Percentiles rank a stretch among this genome's conserved stretches.
These are phyloP conservation scores for Acanthamoeba rhysodes DNA, from an alignment of 208 protist genomes.

Conservation along the genomic window DNA sequence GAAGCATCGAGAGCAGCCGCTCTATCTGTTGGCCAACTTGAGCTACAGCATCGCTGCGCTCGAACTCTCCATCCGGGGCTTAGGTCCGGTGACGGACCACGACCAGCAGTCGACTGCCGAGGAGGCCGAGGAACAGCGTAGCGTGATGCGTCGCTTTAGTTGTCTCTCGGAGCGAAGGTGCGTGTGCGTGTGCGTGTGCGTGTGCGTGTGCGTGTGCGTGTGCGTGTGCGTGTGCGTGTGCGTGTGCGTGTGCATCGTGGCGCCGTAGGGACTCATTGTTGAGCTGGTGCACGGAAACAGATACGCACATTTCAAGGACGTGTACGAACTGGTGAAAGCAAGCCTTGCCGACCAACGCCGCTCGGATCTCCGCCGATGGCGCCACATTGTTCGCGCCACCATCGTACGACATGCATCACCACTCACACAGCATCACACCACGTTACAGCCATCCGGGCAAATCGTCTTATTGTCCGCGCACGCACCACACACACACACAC, in stretches of 20 bases:
- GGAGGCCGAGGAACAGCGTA: not conserved
- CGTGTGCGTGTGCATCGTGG: not conserved
- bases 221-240: not conserved
- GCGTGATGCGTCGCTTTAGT: not conserved
- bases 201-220: too few species aligned
- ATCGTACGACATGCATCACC: not conserved
- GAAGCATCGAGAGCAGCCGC: not conserved
- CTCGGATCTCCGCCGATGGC: not conserved
- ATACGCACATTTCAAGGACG: constrained; percentile 8
- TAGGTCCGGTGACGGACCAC: not conserved
- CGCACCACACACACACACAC: too few species aligned
- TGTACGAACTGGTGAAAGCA: not conserved
- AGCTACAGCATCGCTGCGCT: constrained; percentile 31
- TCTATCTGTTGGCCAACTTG: constrained; percentile 8
- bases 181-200: not conserved
- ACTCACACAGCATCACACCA: not conserved
- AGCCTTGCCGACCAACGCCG: not conserved
- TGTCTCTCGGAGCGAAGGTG: not conserved
- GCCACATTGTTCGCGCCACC: not conserved
- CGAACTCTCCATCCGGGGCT: not conserved
- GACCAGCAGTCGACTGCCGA: not conserved
- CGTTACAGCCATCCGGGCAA: too few species aligned
- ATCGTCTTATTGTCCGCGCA: not conserved
- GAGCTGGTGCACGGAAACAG: not conserved
- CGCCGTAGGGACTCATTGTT: not conserved